These are phyloP conservation scores for Hypoxylon trugodes DNA, from an alignment of 495 filamentous ascomycete genomes.

Conservation along the genomic window DNA sequence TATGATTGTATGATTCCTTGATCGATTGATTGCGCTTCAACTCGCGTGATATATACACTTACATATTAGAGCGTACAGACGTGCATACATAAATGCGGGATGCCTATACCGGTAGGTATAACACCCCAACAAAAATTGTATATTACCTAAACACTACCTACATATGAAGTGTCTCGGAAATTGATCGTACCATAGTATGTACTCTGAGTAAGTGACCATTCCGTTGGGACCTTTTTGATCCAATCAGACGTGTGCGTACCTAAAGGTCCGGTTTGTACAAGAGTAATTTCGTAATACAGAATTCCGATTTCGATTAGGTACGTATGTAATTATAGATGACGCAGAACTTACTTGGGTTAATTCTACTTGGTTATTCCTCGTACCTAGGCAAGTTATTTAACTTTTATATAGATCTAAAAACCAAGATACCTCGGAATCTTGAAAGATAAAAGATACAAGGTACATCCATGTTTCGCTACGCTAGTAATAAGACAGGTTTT, in stretches of 20 bases:
- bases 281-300: background rate
- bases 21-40: slow-evolving; percentile 1
- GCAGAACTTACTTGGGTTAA: too few species aligned
- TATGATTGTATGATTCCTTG: too few species aligned
- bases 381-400: background rate
- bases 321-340: too few species aligned
- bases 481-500: slow-evolving; percentile 1
- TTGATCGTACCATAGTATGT: background rate
- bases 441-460: too few species aligned
- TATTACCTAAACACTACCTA: slow-evolving; percentile 2
- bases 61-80: too few species aligned
- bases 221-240: slow-evolving; percentile 13
- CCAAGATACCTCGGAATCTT: slow-evolving; percentile 9
- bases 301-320: too few species aligned
- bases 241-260: background rate
- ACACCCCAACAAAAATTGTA: slow-evolving; percentile 12
- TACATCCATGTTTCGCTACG: too few species aligned
- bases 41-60: slow-evolving; percentile 8
- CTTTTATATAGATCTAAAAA: too few species aligned
- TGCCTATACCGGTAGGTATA: slow-evolving; percentile 5
- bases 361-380: too few species aligned
- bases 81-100: too few species aligned
- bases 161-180: slow-evolving; percentile 1
- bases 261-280: background rate
- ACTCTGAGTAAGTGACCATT: slow-evolving; percentile 9